Evolutionary conservation across 306 rosid species (phyloP), one percentile per base, ranked within the genome.

Genomic region (Acacia acuminata): DNA sequence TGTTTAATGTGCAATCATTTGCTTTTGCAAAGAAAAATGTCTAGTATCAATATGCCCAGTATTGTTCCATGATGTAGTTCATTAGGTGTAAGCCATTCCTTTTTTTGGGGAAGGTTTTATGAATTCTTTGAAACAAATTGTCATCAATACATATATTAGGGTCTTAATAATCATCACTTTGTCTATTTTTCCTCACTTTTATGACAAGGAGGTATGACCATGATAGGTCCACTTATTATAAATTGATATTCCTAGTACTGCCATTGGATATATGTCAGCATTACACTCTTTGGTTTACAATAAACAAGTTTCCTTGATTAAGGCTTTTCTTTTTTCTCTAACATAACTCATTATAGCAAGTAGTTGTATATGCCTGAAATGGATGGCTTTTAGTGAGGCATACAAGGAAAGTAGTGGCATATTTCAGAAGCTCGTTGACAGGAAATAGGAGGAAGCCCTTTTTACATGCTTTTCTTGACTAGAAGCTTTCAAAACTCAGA

Each of bases 11-110:
- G n/a, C 36, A 34, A 16, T 66, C 71, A 15, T 64, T 64, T 64
- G 70, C 63, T 47, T 60, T 67, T 50, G 34, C 77, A 14, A 55
- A 75, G 85, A 58, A 64, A 79, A 67, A 71, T 67, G 43, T 20
- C 45, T 71, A 63, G 30, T 53, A 53, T 56, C 30, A 30, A 73
- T 77, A 79, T 76, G 79, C 68, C 24, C 43, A 55, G 77, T 8
- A 22, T 70, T 50, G 16, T 71, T 56, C 76, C 77, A 43, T 71
- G 80, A 80, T 30, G 22, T 56, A 11, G 77, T 80, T 65, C 19
- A 25, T 51, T 72, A 45, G n/a, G 48, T 76, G 77, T 17, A 60
- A 47, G 38, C 65, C 77, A 34, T 81, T 68, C 53, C 48, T 32
- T 24, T 75, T 38, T 77, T 48, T 44, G 20, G 8, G 40, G 50